phyloP scores from a whole-genome alignment of 768 basidiomycete genomes.

The Tulasnella sp. region DNA sequence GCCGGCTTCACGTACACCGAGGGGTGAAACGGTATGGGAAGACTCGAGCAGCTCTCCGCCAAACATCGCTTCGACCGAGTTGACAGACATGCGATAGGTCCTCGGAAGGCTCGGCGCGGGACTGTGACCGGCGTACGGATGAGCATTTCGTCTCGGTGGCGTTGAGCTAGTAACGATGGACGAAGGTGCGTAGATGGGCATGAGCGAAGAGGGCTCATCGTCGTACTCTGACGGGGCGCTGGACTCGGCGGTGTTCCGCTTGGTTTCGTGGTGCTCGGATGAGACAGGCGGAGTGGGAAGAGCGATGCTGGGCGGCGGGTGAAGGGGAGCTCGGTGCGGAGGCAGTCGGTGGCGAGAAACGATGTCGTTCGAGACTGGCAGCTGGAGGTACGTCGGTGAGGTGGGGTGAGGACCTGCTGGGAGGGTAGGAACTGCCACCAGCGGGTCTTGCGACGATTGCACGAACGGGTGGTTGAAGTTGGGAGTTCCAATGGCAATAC shows the following conservation, averaged over 20 bases:
- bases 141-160: background rate
- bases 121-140: slow-evolving; percentile 21
- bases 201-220: background rate
- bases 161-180: background rate
- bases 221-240: background rate
- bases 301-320: background rate
- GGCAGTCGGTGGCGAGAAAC: slow-evolving; percentile 33
- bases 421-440: background rate
- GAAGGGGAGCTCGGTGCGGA: slow-evolving; percentile 13
- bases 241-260: background rate
- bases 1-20: slow-evolving; percentile 31
- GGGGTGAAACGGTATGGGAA: slow-evolving; percentile 27
- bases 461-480: slow-evolving; percentile 22
- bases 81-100: slow-evolving; percentile 25
- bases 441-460: background rate
- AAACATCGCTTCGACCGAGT: slow-evolving; percentile 34
- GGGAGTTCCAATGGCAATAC: slow-evolving; percentile 33
- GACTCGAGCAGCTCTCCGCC: slow-evolving; percentile 28
- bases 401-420: slow-evolving; percentile 28
- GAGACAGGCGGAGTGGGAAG: slow-evolving; percentile 8
- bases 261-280: background rate
- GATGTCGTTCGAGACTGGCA: slow-evolving; percentile 20
- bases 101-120: slow-evolving; percentile 7
- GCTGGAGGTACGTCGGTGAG: slow-evolving; percentile 17
- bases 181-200: background rate